Evolutionary conservation across 371 early-diverging fungal species (phyloP).

Genomic region (Syncephalastrum racemosum): DNA sequence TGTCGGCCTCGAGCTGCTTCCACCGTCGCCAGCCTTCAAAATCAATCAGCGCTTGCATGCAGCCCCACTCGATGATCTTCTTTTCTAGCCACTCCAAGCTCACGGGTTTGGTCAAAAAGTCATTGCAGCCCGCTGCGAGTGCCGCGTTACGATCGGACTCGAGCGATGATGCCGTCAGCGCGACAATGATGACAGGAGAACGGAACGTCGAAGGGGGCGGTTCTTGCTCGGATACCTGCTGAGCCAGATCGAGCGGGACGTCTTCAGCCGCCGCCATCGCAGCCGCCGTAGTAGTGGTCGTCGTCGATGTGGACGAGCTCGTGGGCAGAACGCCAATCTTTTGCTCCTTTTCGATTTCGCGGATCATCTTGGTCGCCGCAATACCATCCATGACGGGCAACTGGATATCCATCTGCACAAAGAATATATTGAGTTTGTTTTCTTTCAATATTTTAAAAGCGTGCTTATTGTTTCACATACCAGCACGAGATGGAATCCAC

Average conservation of each 20-base stretch:
- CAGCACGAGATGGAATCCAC: slow-evolving; percentile 75
- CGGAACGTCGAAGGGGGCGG: slow-evolving; percentile 49
- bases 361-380: slow-evolving; percentile 74
- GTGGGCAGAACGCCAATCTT: slow-evolving; percentile 60
- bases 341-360: slow-evolving; percentile 63
- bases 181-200: slow-evolving; percentile 86
- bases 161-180: slow-evolving; percentile 79
- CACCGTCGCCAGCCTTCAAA: slow-evolving; percentile 80
- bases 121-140: slow-evolving; percentile 86
- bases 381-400: slow-evolving; percentile 85
- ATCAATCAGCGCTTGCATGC: slow-evolving; percentile 91
- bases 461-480: slow-evolving; percentile 31
- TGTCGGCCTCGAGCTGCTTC: slow-evolving; percentile 40
- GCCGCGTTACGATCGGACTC: slow-evolving; percentile 80
- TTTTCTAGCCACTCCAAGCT: slow-evolving; percentile 81
- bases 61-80: slow-evolving; percentile 91
- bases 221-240: slow-evolving; percentile 7
- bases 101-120: slow-evolving; percentile 87
- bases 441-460: background rate
- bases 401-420: slow-evolving; percentile 76
- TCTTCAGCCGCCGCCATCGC: slow-evolving; percentile 1
- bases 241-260: too few species aligned
- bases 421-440: background rate
- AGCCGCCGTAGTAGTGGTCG: slow-evolving; percentile 6
- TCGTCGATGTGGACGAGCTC: slow-evolving; percentile 8